Base-by-base conservation (phyloP, 768 basidiomycete genomes). In the Tulasnella sp. region DNA sequence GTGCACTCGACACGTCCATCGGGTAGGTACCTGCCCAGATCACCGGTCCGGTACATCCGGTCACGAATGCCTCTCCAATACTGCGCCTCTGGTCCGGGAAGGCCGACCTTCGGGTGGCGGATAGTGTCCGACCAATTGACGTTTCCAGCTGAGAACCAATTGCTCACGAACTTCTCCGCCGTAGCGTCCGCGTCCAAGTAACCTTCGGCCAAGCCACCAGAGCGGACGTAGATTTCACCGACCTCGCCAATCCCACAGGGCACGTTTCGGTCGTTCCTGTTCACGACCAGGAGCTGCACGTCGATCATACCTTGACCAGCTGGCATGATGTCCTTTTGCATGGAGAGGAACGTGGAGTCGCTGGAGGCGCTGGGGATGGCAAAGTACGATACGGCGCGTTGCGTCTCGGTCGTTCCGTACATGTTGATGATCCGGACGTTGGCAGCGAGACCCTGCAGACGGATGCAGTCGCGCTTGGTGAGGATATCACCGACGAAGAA, bases 401-500 rank as follows among this genome's bases (percentile, higher is more conserved):
- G 98, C 10, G 98, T 99, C 86, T 99, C 98, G 31, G 98, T 99
- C 9, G 98, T 99, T 21, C 98, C 98, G 85, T 98, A 99, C 98
- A 99, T 99, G 88, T 99, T 99, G 85, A 99, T 92, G 84, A 99
- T 98, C 44, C 91, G 88, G 19, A 97, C 96, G 82, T 99, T 98
- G 18, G 91, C 87, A 2, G 97, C 98, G 73, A 99, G 92, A 2
- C 94, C 89, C 85, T 99, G 98, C 3, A 99, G 89, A 46, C 98
- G 94, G 58, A 93, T 90, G 83, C 97, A 99, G 85, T 99, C 98
- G 68, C 98, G 94, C 86, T 99, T 99, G 80, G 98, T 99, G 78
- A 99, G 91, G 62, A 99, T 92, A 84, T 99, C 98, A n/a, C 98
- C 98, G 71, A 99, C 98, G 84, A 99, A 99, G 88, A 99, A 99